A percentile compares a stretch with the other conserved stretches of the same genome.
Conservation (phyloP, 768 basidiomycete genomes). For the Pisolithus sp. region DNA sequence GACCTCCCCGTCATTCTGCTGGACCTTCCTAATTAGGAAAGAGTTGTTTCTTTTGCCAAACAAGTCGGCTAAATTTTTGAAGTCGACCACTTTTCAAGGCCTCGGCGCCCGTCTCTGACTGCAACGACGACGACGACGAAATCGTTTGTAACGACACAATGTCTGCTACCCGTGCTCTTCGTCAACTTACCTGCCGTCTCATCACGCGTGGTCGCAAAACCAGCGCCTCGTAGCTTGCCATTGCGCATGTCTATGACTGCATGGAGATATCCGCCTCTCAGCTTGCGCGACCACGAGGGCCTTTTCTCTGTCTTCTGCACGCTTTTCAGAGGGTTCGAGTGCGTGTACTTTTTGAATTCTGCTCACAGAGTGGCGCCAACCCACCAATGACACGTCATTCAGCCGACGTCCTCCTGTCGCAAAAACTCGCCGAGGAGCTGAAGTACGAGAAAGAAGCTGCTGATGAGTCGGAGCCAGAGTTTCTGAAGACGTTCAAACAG, state of each 20-base stretch:
- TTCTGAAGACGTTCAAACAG: constrained; percentile 66
- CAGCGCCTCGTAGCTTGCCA: constrained; percentile 18
- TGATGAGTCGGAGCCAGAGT: constrained; percentile 53
- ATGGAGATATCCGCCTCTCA: constrained; percentile 9
- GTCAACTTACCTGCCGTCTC: constrained; percentile 47
- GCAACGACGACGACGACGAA: too few relatives aligned
- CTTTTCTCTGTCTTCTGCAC: constrained; percentile 35
- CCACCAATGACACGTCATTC: not conserved
- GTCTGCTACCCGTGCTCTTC: constrained; percentile 59
- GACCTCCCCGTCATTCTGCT: not conserved
- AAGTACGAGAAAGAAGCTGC: constrained; percentile 70
- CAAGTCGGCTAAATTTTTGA: constrained; percentile 23
- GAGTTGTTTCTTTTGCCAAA: constrained; percentile 31
- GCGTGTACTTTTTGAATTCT: constrained; percentile 13
- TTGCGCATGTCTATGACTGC: constrained; percentile 8
- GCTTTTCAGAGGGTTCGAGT: constrained; percentile 41
- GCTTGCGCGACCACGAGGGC: constrained; percentile 27
- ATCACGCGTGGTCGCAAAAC: constrained; percentile 29
- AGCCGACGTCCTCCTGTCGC: constrained; percentile 72
- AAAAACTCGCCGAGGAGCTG: constrained; percentile 77
- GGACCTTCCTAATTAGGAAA: not conserved
- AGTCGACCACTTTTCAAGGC: too few relatives aligned
- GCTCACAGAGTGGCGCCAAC: not conserved
- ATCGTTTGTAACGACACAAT: constrained; percentile 26
- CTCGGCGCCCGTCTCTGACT: too few relatives aligned